phyloP scores from a whole-genome alignment of 2,329 filamentous ascomycete genomes.

The Colletotrichum spaethianum region DNA sequence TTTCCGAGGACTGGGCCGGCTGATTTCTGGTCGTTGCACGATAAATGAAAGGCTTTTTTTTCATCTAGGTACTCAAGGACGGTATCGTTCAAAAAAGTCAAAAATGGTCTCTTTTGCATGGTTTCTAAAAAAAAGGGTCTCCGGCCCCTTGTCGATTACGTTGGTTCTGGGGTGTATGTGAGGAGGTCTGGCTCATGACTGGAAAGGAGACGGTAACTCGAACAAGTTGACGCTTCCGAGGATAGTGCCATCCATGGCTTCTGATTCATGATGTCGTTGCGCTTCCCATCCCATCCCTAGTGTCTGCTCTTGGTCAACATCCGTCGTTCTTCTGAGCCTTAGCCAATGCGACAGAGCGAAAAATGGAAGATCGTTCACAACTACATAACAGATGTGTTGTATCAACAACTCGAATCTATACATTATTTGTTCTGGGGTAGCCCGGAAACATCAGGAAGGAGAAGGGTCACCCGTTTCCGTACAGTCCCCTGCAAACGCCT shows the following conservation, averaged over 20 bases:
- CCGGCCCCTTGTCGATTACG: background rate
- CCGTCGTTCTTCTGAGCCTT: too few relatives aligned
- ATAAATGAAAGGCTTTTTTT: slow-evolving; percentile 43
- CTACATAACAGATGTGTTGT: background rate
- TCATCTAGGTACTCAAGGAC: slow-evolving; percentile 41
- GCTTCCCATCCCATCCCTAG: background rate
- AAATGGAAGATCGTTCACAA: background rate
- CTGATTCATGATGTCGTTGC: background rate
- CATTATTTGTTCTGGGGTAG: background rate
- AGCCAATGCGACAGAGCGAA: background rate
- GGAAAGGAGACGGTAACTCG: background rate
- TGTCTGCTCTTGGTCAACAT: background rate
- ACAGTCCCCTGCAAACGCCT: background rate
- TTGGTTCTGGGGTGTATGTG: background rate
- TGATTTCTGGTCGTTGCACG: slow-evolving; percentile 42
- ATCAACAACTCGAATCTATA: background rate
- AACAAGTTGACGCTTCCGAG: background rate
- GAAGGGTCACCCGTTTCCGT: background rate
- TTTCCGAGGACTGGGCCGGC: slow-evolving; percentile 41
- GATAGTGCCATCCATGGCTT: background rate
- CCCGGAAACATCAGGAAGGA: background rate
- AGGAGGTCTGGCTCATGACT: background rate
- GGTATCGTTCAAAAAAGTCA: slow-evolving; percentile 42
- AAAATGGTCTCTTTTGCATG: slow-evolving; percentile 42
- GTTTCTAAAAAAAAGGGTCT: slow-evolving; percentile 15